Evolutionary conservation across 805 yeast genomes (phyloP).

Genomic region (Saturnispora galanensis): DNA sequence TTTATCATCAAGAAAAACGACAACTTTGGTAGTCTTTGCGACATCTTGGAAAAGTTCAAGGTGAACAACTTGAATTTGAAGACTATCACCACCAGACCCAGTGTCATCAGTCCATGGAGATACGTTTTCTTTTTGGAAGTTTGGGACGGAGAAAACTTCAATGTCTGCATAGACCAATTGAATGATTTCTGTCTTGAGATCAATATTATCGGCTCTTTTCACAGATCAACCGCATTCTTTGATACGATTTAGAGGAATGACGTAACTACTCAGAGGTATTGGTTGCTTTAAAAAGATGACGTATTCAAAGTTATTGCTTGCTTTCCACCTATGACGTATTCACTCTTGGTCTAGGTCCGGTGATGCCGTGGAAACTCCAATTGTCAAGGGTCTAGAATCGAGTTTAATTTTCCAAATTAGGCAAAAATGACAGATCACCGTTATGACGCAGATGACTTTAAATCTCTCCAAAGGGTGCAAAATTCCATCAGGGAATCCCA

Average conservation of each 20-base stretch:
- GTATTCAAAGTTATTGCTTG: neutral
- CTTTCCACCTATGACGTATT: neutral
- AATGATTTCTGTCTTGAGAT: conserved; percentile 36
- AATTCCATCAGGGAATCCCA: no score
- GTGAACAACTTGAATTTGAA: conserved; percentile 51
- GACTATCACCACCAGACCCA: conserved; percentile 71
- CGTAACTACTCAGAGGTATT: neutral
- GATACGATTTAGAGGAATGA: conserved; percentile 7
- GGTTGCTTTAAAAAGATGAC: neutral
- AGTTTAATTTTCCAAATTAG: no score
- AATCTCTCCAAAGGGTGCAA: no score
- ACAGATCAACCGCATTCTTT: conserved; percentile 21
- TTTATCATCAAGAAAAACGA: conserved; percentile 54
- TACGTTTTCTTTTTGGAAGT: conserved; percentile 76
- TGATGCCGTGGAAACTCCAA: no score
- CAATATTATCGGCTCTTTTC: conserved; percentile 45
- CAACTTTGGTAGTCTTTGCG: conserved; percentile 66
- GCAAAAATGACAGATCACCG: no score
- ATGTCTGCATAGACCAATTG: conserved; percentile 34
- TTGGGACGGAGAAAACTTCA: conserved; percentile 26
- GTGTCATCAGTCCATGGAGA: conserved; percentile 59
- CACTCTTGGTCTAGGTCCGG: no score
- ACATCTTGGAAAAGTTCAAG: conserved; percentile 50
- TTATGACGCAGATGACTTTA: no score
- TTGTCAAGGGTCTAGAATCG: no score